These are phyloP conservation scores for Malus asiatica DNA, from an alignment of 306 rosid species.

Conservation along the genomic window DNA sequence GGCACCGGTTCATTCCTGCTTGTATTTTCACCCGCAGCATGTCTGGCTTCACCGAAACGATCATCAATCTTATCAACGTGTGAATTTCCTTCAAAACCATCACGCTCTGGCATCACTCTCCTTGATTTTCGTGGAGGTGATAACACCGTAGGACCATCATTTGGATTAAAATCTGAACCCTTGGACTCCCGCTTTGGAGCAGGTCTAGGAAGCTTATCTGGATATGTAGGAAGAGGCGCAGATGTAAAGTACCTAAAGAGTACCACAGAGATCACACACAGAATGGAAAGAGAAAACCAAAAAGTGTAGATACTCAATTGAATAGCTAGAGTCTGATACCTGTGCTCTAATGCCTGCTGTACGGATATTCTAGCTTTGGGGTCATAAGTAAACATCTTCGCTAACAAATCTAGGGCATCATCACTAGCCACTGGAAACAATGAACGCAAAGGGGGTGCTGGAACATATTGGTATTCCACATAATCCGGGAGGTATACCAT, in stretches of 20 bases:
- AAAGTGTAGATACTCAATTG: not conserved
- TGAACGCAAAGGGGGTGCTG: conserved; percentile 74
- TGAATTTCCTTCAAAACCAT: conserved; percentile 59
- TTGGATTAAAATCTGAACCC: conserved; percentile 49
- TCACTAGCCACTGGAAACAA: conserved; percentile 88
- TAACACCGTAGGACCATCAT: conserved; percentile 78
- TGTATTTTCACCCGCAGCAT: conserved; percentile 49
- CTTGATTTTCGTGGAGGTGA: conserved; percentile 94
- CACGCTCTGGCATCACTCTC: conserved; percentile 89
- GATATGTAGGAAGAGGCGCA: conserved; percentile 74
- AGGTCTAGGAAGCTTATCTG: conserved; percentile 93
- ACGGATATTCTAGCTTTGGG: conserved; percentile 82
- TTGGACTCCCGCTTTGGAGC: conserved; percentile 68
- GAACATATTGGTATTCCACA: conserved; percentile 89
- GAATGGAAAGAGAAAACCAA: conserved; percentile 6
- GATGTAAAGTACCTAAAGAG: conserved; percentile 68
- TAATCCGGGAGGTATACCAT: conserved; percentile 83
- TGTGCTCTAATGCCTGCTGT: conserved; percentile 90
- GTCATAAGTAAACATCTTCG: conserved; percentile 94
- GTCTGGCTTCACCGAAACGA: conserved; percentile 38
- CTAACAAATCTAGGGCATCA: conserved; percentile 78
- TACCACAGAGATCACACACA: conserved; percentile 8
- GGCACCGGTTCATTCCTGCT: conserved; percentile 61
- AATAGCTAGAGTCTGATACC: conserved; percentile 38
- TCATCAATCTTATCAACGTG: conserved; percentile 46